These are phyloP conservation scores for Wickerhamomyces sp. DNA, from an alignment of 1,139 yeast species.

Conservation along the genomic window DNA sequence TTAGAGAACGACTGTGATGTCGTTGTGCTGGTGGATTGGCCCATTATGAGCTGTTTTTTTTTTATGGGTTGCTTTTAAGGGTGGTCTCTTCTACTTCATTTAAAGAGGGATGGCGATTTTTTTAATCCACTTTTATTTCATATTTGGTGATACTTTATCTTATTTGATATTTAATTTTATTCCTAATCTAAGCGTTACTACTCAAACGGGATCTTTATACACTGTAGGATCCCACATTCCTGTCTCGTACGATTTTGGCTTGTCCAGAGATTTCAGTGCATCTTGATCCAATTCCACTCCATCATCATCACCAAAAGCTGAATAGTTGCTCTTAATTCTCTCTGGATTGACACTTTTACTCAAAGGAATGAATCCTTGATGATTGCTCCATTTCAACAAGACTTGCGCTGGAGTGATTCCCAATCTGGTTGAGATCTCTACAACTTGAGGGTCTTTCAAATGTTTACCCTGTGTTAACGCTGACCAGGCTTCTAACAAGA, in stretches of 20 bases:
- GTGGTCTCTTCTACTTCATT: too few relatives aligned
- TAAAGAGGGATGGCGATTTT: too few relatives aligned
- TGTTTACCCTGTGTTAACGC: constrained; percentile 46
- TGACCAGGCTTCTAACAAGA: constrained; percentile 47
- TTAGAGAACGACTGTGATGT: constrained; percentile 2
- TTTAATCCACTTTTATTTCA: too few relatives aligned
- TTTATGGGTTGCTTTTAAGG: too few relatives aligned
- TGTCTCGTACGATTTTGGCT: constrained; percentile 22
- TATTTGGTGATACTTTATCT: too few relatives aligned
- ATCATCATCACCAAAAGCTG: constrained; percentile 34
- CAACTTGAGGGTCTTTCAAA: constrained; percentile 44
- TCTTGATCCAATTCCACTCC: constrained; percentile 21
- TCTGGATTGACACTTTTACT: constrained; percentile 58
- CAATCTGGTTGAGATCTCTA: constrained; percentile 33
- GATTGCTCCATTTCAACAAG: constrained; percentile 38
- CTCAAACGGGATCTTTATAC: constrained; percentile 10
- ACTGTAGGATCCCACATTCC: constrained; percentile 27
- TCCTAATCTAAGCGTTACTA: too few relatives aligned
- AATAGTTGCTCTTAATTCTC: constrained; percentile 43
- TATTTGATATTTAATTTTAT: too few relatives aligned
- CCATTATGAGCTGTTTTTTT: constrained; percentile 28
- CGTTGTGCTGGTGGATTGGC: constrained; percentile 25
- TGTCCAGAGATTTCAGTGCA: constrained; percentile 17
- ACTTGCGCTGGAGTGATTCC: constrained; percentile 37
- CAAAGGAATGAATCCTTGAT: constrained; percentile 56